These are phyloP conservation scores for Russula brevipes DNA, from an alignment of 768 basidiomycete genomes.

Conservation along the genomic window DNA sequence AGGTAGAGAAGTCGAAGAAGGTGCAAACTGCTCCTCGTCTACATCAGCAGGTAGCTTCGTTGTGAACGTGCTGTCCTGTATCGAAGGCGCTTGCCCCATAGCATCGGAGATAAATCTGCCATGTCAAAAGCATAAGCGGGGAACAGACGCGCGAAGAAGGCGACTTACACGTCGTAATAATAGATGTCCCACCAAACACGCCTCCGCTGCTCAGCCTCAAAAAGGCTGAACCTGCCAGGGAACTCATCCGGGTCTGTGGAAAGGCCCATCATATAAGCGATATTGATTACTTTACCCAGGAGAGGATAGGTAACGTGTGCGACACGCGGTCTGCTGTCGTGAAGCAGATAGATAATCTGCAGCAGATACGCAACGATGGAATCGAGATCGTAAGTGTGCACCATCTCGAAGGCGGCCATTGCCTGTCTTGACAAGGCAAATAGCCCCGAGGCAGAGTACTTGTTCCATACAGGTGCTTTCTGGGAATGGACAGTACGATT, in stretches of 20 bases:
- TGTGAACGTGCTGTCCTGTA: constrained; percentile 50
- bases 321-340: constrained; percentile 45
- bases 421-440: constrained; percentile 48
- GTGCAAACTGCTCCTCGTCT: constrained; percentile 49
- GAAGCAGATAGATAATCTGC: constrained; percentile 49
- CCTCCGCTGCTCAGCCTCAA: constrained; percentile 48
- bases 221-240: constrained; percentile 43
- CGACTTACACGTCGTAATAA: constrained; percentile 69
- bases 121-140: background rate
- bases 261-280: constrained; percentile 61
- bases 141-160: background rate
- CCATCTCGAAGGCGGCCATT: constrained; percentile 40
- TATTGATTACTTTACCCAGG: constrained; percentile 63
- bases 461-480: constrained; percentile 13
- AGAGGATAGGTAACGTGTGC: constrained; percentile 40
- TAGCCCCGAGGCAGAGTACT: constrained; percentile 33
- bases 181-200: constrained; percentile 77
- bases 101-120: constrained; percentile 64
- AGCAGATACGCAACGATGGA: constrained; percentile 55
- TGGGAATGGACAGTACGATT: constrained; percentile 5
- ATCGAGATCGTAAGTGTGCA: constrained; percentile 47
- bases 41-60: constrained; percentile 53
- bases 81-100: constrained; percentile 57
- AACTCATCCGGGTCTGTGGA: constrained; percentile 53
- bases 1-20: constrained; percentile 43